Evolutionary conservation across 1,284 basidiomycete genomes (phyloP), one percentile per base, ranked within the genome.

Genomic region (Puccinia horiana): DNA sequence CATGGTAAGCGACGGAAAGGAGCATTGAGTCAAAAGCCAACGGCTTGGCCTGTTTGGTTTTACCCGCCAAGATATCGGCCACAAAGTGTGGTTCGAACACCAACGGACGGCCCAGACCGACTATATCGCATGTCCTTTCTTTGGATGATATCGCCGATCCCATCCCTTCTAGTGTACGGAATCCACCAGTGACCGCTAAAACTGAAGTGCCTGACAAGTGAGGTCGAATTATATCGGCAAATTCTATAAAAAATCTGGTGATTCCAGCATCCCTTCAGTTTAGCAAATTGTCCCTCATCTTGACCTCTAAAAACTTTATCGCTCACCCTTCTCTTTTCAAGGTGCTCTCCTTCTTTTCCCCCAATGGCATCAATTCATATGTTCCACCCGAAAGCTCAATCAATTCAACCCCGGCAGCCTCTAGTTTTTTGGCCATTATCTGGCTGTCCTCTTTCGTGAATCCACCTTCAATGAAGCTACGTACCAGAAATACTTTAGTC

Each of bases 151-250:
- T 56, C 1, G 85, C 88, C 44, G 87, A 84, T 6, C 87, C 86
- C 89, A 90, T 90, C 16, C 87, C 88, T 8, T 84, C 81, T 0
- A 86, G 84, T 5, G 87, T 87, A 42, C 89, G 86, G 86, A 90
- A 90, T 1, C 89, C 90, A 20, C 89, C 89, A 0, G 90, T 90
- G 44, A 89, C 87, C 75, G 86, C 86, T 29, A 91, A 84, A 56
- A 86, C 87, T 2, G 76, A 77, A 12, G 88, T 86, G 49, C 83
- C 86, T 58, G 84, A 86, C 63, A 89, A 79, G 49, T 81, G 85
- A 0, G 82, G 82, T n/a, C 87, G 85, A 69, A 89, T 87, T 23
- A 85, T 84, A 37, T 88, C 88, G 29, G 89, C 88, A 82, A 90
- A 90, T 81, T 87, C 84, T 1, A 87, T 83, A 20, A 88, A 88